Percentiles rank a stretch among this genome's conserved stretches.
Evolutionary conservation across 1,139 yeast genomes (phyloP).

Genomic region (Dujonia santamariae): DNA sequence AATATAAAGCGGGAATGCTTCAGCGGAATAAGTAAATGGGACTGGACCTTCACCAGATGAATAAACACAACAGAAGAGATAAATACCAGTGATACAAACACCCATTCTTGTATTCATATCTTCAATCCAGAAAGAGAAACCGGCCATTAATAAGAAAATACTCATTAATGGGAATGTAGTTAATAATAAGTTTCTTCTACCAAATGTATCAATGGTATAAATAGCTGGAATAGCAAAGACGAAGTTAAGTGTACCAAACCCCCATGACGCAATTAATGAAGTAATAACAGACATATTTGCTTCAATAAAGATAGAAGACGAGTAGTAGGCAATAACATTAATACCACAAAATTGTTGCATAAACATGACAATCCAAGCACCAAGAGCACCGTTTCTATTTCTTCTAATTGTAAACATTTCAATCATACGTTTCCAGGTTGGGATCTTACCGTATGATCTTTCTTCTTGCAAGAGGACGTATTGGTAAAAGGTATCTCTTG

Average conservation of each 20-base stretch:
- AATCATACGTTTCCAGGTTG: conserved; percentile 48
- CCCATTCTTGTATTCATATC: conserved; percentile 55
- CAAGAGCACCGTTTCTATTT: conserved; percentile 78
- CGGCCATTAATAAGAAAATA: conserved; percentile 63
- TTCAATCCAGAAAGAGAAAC: conserved; percentile 72
- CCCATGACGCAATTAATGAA: conserved; percentile 78
- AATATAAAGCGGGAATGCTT: conserved; percentile 78
- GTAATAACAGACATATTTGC: conserved; percentile 61
- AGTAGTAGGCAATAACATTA: conserved; percentile 81
- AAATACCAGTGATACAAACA: conserved; percentile 67
- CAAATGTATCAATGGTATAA: conserved; percentile 75
- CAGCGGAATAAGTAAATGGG: conserved; percentile 86
- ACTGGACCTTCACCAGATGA: conserved; percentile 90
- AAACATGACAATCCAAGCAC: conserved; percentile 79
- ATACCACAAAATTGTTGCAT: conserved; percentile 94
- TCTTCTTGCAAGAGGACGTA: conserved; percentile 64
- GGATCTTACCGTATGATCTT: conserved; percentile 49
- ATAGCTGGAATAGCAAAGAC: conserved; percentile 82
- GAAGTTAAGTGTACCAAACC: conserved; percentile 80
- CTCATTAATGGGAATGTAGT: conserved; percentile 76
- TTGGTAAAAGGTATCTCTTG: conserved; percentile 73
- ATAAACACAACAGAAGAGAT: conserved; percentile 69
- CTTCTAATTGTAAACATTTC: conserved; percentile 69
- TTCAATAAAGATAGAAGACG: conserved; percentile 67
- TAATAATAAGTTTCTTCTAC: conserved; percentile 69